Percentiles rank a stretch among this genome's conserved stretches.
These are phyloP conservation scores for Solanum tarapatanum DNA, from an alignment of 257 asterid genomes.

Conservation along the genomic window DNA sequence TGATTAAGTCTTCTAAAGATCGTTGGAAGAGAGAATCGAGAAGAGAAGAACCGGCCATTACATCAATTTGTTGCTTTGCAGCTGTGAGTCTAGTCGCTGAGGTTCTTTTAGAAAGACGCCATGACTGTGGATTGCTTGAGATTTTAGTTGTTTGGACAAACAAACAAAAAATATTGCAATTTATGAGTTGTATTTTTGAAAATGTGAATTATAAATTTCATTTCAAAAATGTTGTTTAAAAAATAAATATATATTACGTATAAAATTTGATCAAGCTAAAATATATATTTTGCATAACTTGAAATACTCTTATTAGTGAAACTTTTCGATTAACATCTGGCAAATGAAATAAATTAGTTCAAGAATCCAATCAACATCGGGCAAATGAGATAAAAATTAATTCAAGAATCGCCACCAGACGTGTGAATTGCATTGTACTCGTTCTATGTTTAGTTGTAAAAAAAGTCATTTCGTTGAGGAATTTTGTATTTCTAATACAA, in stretches of 20 bases:
- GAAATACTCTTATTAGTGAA: background rate
- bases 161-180: background rate
- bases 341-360: too few relatives aligned
- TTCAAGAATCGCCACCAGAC: too few relatives aligned
- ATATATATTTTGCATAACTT: background rate
- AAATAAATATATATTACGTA: too few relatives aligned
- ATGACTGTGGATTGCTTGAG: background rate
- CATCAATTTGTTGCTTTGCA: background rate
- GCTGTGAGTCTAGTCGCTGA: background rate
- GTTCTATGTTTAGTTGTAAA: background rate
- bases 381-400: too few relatives aligned
- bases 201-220: background rate
- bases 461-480: too few relatives aligned
- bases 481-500: too few relatives aligned
- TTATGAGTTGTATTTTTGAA: background rate
- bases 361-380: too few relatives aligned
- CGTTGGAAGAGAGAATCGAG: constrained; percentile 90
- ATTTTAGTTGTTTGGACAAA: background rate
- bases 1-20: constrained; percentile 68
- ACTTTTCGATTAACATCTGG: rapidly evolving
- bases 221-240: background rate
- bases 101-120: background rate
- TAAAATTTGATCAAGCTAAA: background rate
- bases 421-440: background rate
- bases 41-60: constrained; percentile 55